Evolutionary conservation across 106 monocot genomes (phyloP), one percentile per base, ranked within the genome.

Genomic region (Allium cepa): DNA sequence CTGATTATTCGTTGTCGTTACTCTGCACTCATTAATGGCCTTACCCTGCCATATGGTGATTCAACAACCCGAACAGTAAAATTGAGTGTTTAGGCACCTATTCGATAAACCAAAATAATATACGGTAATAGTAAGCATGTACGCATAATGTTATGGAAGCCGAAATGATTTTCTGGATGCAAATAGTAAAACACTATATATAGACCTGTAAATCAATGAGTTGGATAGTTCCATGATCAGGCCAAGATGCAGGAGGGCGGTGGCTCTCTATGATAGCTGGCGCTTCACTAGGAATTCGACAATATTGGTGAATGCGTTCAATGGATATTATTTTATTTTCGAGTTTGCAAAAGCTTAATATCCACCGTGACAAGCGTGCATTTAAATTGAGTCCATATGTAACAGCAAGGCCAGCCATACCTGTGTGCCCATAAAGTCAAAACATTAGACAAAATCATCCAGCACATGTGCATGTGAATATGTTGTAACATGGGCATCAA

Each of bases 321-420:
- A 99, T 90, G 69, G 92, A 92, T 71, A 99, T 93, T 59, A 99
- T 85, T 67, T 85, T 92, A 68, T 99, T 99, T 56, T 99, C 97
- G 49, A 99, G 92, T 77, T 99, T 99, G 69, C 97, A 99, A 78
- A 90, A 99, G 72, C 97, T 99, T 69, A 99, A 69, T 63, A 99
- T 90, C 97, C 97, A 99, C 59, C 92, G 76, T 57, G 97, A 99
- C 56, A 99, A 66, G 49, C 97, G 86, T 60, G 89, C 84, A 76
- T 99, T 99, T 59, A 99, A 78, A 75, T 92, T 99, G 71, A 99
- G 79, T 17, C 92, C 97, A 79, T 89, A 92, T 70, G 97, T 99
- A 47, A 99, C 97, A 56, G 97, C 97, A 85, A 99, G 89, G 62
- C 97, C 97, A 16, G 97, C 97, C 97, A 99, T 90, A 78, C 97